Evolutionary conservation across 1,284 basidiomycete species (phyloP).

Genomic region (Schizophyllum amplum): DNA sequence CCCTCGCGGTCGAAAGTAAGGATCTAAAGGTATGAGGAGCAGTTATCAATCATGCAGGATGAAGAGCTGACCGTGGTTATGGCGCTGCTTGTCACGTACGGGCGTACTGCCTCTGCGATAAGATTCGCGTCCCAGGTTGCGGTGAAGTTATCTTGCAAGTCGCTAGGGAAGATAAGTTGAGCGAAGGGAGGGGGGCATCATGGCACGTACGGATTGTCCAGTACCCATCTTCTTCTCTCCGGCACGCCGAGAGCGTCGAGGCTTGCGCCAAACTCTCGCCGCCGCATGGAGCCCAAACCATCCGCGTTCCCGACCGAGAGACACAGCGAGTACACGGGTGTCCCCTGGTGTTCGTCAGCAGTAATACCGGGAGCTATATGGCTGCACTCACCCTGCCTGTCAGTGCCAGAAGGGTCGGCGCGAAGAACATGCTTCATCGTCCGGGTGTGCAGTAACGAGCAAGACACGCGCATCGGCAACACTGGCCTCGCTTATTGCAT

Average conservation of each 20-base stretch:
- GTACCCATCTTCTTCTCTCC: constrained; percentile 42
- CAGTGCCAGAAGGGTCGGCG: constrained; percentile 67
- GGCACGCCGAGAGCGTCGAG: constrained; percentile 68
- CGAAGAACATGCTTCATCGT: constrained; percentile 93
- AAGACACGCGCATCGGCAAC: constrained; percentile 33
- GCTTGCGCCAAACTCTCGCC: constrained; percentile 59
- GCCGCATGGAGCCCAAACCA: constrained; percentile 63
- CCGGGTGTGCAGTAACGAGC: constrained; percentile 81
- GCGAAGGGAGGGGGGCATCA: constrained; percentile 2
- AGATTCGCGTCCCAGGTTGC: constrained; percentile 55
- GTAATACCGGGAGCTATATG: not conserved
- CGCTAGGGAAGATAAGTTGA: constrained; percentile 28
- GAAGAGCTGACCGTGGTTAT: constrained; percentile 54
- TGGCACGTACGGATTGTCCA: constrained; percentile 66
- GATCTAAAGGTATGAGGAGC: constrained; percentile 59
- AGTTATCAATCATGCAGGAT: constrained; percentile 1
- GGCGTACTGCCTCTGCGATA: constrained; percentile 53
- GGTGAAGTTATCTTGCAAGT: constrained; percentile 75
- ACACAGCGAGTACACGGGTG: constrained; percentile 46
- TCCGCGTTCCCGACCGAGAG: constrained; percentile 72
- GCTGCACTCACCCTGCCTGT: constrained; percentile 8
- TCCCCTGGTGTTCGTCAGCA: constrained; percentile 1
- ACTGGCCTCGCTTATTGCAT: not conserved
- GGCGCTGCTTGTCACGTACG: constrained; percentile 49
- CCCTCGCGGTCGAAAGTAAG: constrained; percentile 86